Evolutionary conservation across 768 basidiomycete genomes (phyloP).

Genomic region (Pleurotus sapidus): DNA sequence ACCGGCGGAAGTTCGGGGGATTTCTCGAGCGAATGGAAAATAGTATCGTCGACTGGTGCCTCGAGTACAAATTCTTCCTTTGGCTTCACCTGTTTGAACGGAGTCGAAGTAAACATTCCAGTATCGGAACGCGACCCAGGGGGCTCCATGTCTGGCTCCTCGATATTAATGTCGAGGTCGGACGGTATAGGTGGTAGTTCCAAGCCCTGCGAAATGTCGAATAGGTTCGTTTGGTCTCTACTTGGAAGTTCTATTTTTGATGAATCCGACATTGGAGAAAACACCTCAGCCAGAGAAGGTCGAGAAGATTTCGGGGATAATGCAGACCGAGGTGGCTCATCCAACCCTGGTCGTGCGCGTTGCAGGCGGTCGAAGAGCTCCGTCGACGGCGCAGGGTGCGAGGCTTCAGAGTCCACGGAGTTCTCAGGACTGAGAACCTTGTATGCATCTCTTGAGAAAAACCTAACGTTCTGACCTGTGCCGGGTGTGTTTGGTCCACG

Average conservation of each 20-base stretch:
- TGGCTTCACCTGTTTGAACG: slow-evolving; percentile 39
- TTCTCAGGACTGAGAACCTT: slow-evolving; percentile 64
- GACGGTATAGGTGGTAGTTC: slow-evolving; percentile 49
- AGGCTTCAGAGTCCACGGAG: slow-evolving; percentile 41
- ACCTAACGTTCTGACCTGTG: slow-evolving; percentile 77
- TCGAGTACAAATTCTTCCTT: slow-evolving; percentile 13
- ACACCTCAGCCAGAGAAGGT: slow-evolving; percentile 48
- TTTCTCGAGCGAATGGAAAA: slow-evolving; percentile 43
- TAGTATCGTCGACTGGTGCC: slow-evolving; percentile 34
- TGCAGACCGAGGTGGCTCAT: slow-evolving; percentile 28
- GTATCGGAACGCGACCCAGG: slow-evolving; percentile 16
- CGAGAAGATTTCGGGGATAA: slow-evolving; percentile 34
- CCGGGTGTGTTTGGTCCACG: slow-evolving; percentile 70
- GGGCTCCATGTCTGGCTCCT: slow-evolving; percentile 21
- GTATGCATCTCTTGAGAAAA: slow-evolving; percentile 70
- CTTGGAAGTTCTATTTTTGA: slow-evolving; percentile 34
- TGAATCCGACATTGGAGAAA: slow-evolving; percentile 33
- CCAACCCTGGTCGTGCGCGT: slow-evolving; percentile 19
- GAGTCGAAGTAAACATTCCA: slow-evolving; percentile 39
- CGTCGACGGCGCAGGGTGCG: slow-evolving; percentile 21
- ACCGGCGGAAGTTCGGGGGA: slow-evolving; percentile 30
- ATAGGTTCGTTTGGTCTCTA: slow-evolving; percentile 47
- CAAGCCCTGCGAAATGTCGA: slow-evolving; percentile 57
- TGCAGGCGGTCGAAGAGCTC: slow-evolving; percentile 29
- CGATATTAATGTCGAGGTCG: slow-evolving; percentile 25